phyloP scores from a whole-genome alignment of 768 basidiomycete genomes.

The Myochromella boudieri region DNA sequence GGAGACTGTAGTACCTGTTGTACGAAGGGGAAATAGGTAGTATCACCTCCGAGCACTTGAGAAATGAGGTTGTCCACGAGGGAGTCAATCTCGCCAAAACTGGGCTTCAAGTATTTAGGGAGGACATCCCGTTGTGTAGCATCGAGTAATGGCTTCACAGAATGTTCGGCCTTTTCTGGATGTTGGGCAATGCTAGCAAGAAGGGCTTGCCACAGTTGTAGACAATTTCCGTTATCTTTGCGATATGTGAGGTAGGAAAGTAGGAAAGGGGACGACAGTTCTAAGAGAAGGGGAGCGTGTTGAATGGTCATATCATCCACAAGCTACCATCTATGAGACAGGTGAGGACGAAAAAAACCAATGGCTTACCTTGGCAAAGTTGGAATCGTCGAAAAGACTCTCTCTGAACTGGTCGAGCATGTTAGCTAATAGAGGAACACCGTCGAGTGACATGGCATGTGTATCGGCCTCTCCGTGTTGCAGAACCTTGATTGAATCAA shows the following conservation, averaged over 20 bases:
- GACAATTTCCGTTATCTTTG: constrained; percentile 27
- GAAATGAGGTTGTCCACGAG: constrained; percentile 39
- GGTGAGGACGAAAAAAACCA: background rate
- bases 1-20: constrained; percentile 38
- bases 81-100: constrained; percentile 42
- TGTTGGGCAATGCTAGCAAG: constrained; percentile 41
- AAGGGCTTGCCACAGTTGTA: constrained; percentile 47
- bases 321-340: constrained; percentile 27
- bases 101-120: constrained; percentile 45
- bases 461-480: background rate
- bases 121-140: constrained; percentile 37
- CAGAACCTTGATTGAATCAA: background rate
- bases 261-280: constrained; percentile 41
- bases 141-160: constrained; percentile 40
- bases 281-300: constrained; percentile 40
- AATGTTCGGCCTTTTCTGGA: constrained; percentile 24
- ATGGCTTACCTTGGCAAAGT: constrained; percentile 44
- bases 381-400: constrained; percentile 43
- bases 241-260: constrained; percentile 53
- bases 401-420: constrained; percentile 54
- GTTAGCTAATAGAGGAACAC: constrained; percentile 32
- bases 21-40: constrained; percentile 31
- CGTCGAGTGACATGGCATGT: background rate
- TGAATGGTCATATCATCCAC: constrained; percentile 43
- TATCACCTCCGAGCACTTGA: constrained; percentile 30